phyloP scores from a whole-genome alignment of 169 alveolate species.

The Cyclospora cayetanensis region DNA sequence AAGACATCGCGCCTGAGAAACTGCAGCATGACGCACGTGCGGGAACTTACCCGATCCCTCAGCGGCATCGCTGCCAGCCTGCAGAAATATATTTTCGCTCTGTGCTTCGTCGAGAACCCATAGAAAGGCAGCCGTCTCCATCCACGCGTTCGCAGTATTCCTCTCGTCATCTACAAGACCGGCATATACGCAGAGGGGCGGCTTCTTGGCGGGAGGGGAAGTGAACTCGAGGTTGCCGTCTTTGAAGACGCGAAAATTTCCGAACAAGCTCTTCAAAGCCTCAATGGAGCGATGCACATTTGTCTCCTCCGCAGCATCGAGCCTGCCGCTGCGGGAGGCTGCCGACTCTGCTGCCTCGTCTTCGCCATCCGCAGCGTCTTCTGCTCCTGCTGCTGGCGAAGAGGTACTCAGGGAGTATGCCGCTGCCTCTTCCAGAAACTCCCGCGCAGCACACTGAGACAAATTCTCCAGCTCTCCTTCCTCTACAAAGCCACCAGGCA shows the following conservation, averaged over 20 bases:
- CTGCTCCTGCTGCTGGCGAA: not conserved
- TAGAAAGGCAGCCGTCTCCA: slow-evolving; percentile 61
- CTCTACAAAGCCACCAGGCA: slow-evolving; percentile 70
- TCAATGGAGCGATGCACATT: not conserved
- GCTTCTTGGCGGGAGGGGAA: not conserved
- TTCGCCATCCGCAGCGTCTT: not conserved
- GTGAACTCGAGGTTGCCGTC: not conserved
- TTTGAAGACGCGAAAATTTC: slow-evolving; percentile 4
- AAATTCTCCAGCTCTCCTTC: not conserved
- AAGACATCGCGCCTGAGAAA: not conserved
- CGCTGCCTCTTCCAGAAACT: slow-evolving; percentile 61
- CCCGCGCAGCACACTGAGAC: not conserved
- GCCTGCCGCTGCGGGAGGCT: not conserved
- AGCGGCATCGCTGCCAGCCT: slow-evolving; percentile 63
- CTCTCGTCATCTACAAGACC: slow-evolving; percentile 70
- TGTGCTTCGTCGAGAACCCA: slow-evolving; percentile 22
- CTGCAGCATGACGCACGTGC: not conserved
- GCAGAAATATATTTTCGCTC: not conserved
- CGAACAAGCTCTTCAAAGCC: not conserved
- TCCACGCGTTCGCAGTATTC: slow-evolving; percentile 71
- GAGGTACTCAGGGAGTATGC: not conserved
- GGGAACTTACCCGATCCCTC: slow-evolving; percentile 22
- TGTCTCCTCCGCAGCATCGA: not conserved
- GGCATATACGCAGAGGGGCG: slow-evolving; percentile 2
- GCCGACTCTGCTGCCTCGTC: not conserved